Base-by-base conservation (phyloP, 1,284 basidiomycete species). In the Mycena citricolor region DNA sequence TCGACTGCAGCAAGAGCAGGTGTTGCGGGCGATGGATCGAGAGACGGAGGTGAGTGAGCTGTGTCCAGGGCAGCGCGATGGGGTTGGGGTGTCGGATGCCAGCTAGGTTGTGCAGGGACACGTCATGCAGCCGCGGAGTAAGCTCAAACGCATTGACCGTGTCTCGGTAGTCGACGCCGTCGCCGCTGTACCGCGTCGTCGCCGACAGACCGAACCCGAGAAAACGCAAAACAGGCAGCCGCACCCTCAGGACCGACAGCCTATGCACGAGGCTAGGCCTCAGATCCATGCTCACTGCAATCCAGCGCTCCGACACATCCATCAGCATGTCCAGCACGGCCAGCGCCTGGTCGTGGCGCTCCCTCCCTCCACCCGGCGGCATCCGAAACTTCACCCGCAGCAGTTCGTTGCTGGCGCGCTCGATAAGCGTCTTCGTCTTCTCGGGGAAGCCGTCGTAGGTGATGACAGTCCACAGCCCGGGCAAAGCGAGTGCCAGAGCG, bases 381-480 rank as follows among this genome's bases (percentile, higher is more conserved):
- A 24, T 31, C 42, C 37, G 37, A 22, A 44, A 21, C 2, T 28
- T 5, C 5, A 49, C 29, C 21, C 33, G 43, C 21, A 49, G 36
- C 2, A 31, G 42, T 3, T 20, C n/a, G 29, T 49, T 44, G 8
- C 24, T 16, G 0, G 37, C 26, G 3, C 47, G 47, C 7, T 26
- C 2, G 5, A 49, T 39, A 2, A 20, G 47, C 8, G 47, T 44
- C 21, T 36, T 32, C 8, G 44, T 33, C 17, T 20, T 30, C 12
- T 32, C 37, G n/a, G 24, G 8, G 5, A 38, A 17, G 19, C 22
- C 36, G 4, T 17, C 26, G 1, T 14, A 2, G 0, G 38, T n/a
- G n/a, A 49, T 40, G 17, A 44, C 42, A n/a, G 33, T n/a, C 50
- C 50, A 52, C 7, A 52, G 42, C 22, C 8, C 13, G 2, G 50